These are phyloP conservation scores for Hypsizygus marmoreus DNA, from an alignment of 768 basidiomycete species.

Conservation along the genomic window DNA sequence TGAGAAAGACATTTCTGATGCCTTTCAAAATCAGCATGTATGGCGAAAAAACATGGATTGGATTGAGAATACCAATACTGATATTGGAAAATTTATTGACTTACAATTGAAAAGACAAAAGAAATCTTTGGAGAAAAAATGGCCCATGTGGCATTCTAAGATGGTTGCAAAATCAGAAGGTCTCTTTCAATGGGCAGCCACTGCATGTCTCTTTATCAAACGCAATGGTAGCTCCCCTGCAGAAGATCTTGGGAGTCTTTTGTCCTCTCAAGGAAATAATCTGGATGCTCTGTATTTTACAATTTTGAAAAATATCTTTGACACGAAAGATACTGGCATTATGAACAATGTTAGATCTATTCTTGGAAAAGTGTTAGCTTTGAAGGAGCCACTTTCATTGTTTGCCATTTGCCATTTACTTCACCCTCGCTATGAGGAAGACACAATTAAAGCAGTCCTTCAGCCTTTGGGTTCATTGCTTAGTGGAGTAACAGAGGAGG, in stretches of 20 bases:
- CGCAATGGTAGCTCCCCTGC: no score
- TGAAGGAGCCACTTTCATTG: neutral
- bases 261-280: neutral
- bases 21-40: no score
- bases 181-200: no score
- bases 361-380: no score
- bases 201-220: no score
- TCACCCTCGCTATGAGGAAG: neutral
- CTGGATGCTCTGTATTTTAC: neutral
- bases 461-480: no score
- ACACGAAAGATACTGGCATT: neutral
- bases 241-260: no score
- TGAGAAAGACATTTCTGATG: constrained; percentile 25
- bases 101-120: no score
- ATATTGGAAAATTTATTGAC: neutral
- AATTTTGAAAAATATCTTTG: no score
- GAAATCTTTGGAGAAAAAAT: neutral
- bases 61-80: neutral
- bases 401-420: neutral
- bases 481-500: no score
- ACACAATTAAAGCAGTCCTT: neutral
- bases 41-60: neutral
- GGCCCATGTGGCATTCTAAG: neutral
- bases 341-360: no score
- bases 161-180: no score